Percentiles rank a stretch among this genome's conserved stretches.
These are phyloP conservation scores for Toxoplasma gondii DNA, from an alignment of 169 alveolate species.

Conservation along the genomic window DNA sequence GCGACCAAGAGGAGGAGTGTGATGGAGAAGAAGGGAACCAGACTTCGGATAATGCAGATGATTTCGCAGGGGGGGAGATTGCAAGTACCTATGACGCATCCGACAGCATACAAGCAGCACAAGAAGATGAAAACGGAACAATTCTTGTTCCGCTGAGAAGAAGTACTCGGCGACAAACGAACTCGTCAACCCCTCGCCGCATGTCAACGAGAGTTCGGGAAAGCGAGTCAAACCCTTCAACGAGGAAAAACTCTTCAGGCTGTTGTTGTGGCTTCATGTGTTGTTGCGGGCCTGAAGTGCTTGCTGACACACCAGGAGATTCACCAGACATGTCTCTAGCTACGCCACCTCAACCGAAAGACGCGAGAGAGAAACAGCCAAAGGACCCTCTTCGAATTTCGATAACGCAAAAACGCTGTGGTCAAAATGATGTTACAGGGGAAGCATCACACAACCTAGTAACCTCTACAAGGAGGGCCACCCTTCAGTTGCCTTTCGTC, in stretches of 20 bases:
- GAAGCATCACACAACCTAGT: no score
- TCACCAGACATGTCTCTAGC: not conserved
- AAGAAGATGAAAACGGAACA: no score
- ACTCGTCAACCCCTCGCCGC: no score
- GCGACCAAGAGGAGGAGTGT: not conserved
- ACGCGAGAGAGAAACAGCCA: no score
- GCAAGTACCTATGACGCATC: slow-evolving; percentile 3
- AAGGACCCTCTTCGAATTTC: not conserved
- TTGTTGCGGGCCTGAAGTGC: not conserved
- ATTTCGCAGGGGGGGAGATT: not conserved
- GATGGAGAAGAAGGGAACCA: not conserved
- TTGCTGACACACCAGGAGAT: not conserved
- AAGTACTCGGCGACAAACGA: no score
- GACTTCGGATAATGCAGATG: not conserved
- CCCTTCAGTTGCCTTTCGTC: not conserved
- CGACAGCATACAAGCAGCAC: not conserved
- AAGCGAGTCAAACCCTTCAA: not conserved
- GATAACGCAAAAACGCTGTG: not conserved
- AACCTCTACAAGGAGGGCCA: not conserved
- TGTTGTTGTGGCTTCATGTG: not conserved
- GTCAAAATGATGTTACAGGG: no score
- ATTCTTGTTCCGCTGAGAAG: no score
- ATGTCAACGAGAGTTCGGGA: no score
- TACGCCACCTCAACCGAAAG: no score
- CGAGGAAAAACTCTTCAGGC: not conserved